These are phyloP conservation scores for Ogataea henricii DNA, from an alignment of 805 yeast genomes.

Conservation along the genomic window DNA sequence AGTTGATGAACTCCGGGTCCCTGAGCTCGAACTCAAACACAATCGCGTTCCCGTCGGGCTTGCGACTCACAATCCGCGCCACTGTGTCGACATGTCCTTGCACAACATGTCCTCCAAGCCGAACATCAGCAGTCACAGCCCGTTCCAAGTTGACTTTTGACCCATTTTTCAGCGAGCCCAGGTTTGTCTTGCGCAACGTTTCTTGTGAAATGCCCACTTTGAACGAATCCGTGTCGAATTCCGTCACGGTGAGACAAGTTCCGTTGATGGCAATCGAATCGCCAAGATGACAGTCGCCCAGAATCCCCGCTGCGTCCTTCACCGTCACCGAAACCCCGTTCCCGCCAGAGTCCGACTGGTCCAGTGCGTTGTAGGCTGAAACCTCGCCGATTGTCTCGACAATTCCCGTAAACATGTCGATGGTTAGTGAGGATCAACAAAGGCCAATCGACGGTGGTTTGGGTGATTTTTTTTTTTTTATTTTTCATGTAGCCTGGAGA, in stretches of 20 bases:
- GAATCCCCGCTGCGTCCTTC: constrained; percentile 58
- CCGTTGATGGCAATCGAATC: constrained; percentile 94
- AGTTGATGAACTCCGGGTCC: constrained; percentile 61
- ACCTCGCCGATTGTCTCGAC: constrained; percentile 81
- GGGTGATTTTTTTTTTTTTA: no score
- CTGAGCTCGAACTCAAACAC: constrained; percentile 72
- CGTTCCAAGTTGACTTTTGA: constrained; percentile 83
- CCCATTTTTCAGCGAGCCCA: constrained; percentile 62
- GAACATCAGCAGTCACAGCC: constrained; percentile 75
- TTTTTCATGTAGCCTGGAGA: no score
- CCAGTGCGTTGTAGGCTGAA: constrained; percentile 46
- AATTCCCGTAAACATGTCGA: constrained; percentile 86
- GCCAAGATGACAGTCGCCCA: constrained; percentile 85
- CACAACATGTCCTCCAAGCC: constrained; percentile 97
- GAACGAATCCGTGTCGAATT: constrained; percentile 60
- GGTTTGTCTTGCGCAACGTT: constrained; percentile 77
- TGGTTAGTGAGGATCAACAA: neutral
- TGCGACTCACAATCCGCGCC: constrained; percentile 58
- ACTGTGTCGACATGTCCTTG: constrained; percentile 97
- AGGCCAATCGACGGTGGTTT: no score
- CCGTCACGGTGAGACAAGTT: constrained; percentile 88
- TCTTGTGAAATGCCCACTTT: constrained; percentile 94
- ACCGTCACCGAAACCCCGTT: constrained; percentile 74
- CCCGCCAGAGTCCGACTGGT: constrained; percentile 58
- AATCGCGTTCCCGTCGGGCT: constrained; percentile 73